Percentiles rank a stretch among this genome's conserved stretches.
Conservation (phyloP, 2,329 filamentous ascomycete genomes). For the Sporothrix luriei region DNA sequence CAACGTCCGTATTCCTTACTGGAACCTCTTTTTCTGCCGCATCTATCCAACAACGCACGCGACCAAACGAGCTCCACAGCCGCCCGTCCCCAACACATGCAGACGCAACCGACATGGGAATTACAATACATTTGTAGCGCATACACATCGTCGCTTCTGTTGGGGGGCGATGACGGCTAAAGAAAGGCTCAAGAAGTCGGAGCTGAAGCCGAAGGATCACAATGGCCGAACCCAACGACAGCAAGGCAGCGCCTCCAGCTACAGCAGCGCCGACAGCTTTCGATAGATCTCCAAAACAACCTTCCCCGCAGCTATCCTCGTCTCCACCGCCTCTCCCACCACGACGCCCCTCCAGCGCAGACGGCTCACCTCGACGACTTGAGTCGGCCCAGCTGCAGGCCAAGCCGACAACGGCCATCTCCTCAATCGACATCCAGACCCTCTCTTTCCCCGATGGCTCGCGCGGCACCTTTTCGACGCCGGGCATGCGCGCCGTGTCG, state of each 20-base stretch:
- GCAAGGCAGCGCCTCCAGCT: conserved; percentile 16
- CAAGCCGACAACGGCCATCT: conserved; percentile 81
- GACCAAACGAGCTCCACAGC: not conserved
- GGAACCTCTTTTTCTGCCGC: not conserved
- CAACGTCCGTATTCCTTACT: not conserved
- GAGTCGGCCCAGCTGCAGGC: conserved; percentile 52
- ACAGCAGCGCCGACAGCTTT: not conserved
- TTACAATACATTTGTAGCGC: not conserved
- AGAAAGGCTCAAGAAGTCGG: not conserved
- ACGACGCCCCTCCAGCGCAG: conserved; percentile 36
- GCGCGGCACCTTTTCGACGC: conserved; percentile 62
- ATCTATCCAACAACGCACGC: conserved; percentile 6
- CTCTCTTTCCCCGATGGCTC: conserved; percentile 71
- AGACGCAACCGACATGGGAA: too few species aligned
- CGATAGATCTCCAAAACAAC: conserved; percentile 41
- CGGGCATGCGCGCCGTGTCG: conserved; percentile 44
- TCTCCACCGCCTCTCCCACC: conserved; percentile 57
- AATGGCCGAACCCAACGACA: conserved; percentile 40
- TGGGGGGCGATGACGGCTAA: conserved; percentile 12
- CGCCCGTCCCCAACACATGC: not conserved
- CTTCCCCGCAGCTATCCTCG: conserved; percentile 43
- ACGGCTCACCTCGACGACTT: conserved; percentile 37
- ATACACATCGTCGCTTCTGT: conserved; percentile 1
- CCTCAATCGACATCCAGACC: conserved; percentile 77
- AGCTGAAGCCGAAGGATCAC: not conserved